phyloP scores from a whole-genome alignment of 2,329 filamentous ascomycete species.

The Byssothecium circinans region DNA sequence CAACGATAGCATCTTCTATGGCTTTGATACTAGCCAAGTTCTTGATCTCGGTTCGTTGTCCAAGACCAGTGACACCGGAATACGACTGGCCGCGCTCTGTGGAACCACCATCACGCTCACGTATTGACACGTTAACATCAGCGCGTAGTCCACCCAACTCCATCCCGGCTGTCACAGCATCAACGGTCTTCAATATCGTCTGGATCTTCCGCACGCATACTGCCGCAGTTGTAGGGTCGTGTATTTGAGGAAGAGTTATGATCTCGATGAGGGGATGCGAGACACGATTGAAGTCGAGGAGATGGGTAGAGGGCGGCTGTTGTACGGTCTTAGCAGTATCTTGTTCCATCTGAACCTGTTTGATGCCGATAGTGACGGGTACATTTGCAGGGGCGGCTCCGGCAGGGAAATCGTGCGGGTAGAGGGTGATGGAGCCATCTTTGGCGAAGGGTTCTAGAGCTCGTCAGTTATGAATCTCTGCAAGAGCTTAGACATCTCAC shows the following conservation, averaged over 20 bases:
- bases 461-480: no score
- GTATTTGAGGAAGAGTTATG: conserved; percentile 87
- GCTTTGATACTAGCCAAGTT: conserved; percentile 94
- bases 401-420: conserved; percentile 61
- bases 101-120: conserved; percentile 48
- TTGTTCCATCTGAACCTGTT: conserved; percentile 96
- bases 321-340: conserved; percentile 94
- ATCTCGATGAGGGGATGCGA: conserved; percentile 92
- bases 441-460: conserved; percentile 66
- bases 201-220: conserved; percentile 90
- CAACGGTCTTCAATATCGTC: conserved; percentile 73
- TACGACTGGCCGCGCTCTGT: conserved; percentile 51
- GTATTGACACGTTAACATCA: conserved; percentile 93
- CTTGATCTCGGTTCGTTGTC: conserved; percentile 94
- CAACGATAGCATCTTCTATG: conserved; percentile 90
- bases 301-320: conserved; percentile 70
- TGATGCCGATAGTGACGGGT: conserved; percentile 74
- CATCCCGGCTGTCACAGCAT: conserved; percentile 89
- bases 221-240: conserved; percentile 82
- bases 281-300: conserved; percentile 92
- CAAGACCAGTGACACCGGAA: conserved; percentile 64
- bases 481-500: no score
- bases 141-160: conserved; percentile 87
- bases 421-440: conserved; percentile 72
- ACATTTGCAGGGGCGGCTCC: conserved; percentile 77